A percentile compares a stretch with the other conserved stretches of the same genome.
Conservation (phyloP, 2,329 filamentous ascomycete genomes). For the Diaporthe velutina region DNA sequence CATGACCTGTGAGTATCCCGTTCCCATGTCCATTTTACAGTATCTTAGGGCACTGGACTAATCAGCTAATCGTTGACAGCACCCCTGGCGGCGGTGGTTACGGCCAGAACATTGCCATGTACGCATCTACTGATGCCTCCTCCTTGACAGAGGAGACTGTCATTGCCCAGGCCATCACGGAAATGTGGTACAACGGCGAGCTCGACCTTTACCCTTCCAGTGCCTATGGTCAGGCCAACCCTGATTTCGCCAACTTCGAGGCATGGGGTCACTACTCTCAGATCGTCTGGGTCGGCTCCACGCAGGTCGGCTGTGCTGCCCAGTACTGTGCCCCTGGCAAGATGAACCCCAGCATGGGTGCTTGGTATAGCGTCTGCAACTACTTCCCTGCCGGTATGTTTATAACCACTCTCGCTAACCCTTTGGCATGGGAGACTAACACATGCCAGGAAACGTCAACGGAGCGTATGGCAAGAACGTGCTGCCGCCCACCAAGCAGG, state of each 20-base stretch:
- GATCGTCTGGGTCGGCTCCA: slow-evolving; percentile 77
- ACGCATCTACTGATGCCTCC: slow-evolving; percentile 56
- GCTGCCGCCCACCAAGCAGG: slow-evolving; percentile 54
- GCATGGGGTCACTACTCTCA: slow-evolving; percentile 82
- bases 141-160: slow-evolving; percentile 65
- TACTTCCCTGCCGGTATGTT: slow-evolving; percentile 77
- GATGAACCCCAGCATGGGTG: slow-evolving; percentile 60
- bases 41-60: not conserved
- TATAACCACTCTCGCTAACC: not conserved
- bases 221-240: slow-evolving; percentile 71
- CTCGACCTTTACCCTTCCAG: slow-evolving; percentile 65
- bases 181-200: slow-evolving; percentile 93
- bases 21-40: not conserved
- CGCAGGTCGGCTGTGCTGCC: slow-evolving; percentile 73
- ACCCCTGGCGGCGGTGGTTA: slow-evolving; percentile 73
- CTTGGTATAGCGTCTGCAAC: slow-evolving; percentile 91
- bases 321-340: slow-evolving; percentile 66
- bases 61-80: slow-evolving; percentile 50
- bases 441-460: slow-evolving; percentile 63
- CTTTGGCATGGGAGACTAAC: slow-evolving; percentile 41
- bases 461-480: slow-evolving; percentile 66
- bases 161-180: slow-evolving; percentile 77
- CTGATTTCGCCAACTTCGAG: slow-evolving; percentile 73
- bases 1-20: slow-evolving; percentile 80
- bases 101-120: slow-evolving; percentile 92